Base-by-base conservation (phyloP, 306 rosid genomes). In the Prunus armeniaca region DNA sequence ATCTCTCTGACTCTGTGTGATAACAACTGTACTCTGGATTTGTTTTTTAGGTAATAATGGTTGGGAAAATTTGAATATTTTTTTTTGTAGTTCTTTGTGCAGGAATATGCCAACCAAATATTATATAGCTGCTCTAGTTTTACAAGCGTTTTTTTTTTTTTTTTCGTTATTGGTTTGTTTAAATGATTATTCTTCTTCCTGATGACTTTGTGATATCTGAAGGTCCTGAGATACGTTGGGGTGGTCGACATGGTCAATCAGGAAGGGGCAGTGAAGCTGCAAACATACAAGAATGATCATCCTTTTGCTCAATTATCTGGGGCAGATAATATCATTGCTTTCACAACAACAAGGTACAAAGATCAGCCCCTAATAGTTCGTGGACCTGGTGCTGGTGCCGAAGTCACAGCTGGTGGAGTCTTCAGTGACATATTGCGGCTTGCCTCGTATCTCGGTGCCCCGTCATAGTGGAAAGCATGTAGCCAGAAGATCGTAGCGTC, bases 331-430 rank as follows among this genome's bases (percentile, higher is more conserved):
- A 94, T 94, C 8, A 94, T 94, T 67, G 98, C 98, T 62, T 92
- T 94, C 75, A 92, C 98, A 11, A 92, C 98, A 52, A 85, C 80
- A 32, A 92, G 98, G 86, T 94, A 94, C 66, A 77, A 85, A 69
- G 69, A 84, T 25, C 98, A 94, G 71, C 98, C 97, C 80, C 82
- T 94, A 78, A 94, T 94, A 65, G 91, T 94, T 43, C 96, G 98
- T 7, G 98, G 98, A 9, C 96, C 98, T 3, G 98, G 98, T 45
- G 98, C 97, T 12, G 98, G 98, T 76, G 98, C 98, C 46, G 89
- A 94, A 88, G 98, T 94, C 75, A 94, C 98, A 10, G 98, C 98
- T 9, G 98, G 98, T 68, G 98, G 98, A 72, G 86, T 94, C 81
- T 94, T 94, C 80, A 85, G 96, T 47, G 98, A 94, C 71, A 84